Evolutionary conservation across 352 stramenopile genomes (phyloP).

Genomic region (Plasmopara halstedii): DNA sequence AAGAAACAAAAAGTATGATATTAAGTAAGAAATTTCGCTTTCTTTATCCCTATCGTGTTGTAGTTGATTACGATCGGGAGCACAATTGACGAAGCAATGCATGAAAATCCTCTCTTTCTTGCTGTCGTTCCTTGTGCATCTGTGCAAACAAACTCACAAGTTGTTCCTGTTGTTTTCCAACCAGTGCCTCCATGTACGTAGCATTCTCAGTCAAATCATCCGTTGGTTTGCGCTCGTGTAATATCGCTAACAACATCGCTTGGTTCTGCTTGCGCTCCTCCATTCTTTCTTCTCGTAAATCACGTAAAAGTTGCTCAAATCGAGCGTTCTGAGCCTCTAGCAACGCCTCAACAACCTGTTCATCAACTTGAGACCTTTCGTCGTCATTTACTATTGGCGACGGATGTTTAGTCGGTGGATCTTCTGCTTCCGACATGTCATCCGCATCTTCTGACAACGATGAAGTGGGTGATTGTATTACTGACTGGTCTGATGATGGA

Average conservation of each 20-base stretch:
- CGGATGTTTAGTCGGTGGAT: neutral
- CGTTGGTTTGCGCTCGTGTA: slow-evolving; percentile 20
- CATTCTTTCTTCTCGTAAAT: slow-evolving; percentile 23
- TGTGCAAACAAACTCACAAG: slow-evolving; percentile 30
- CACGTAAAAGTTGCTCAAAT: slow-evolving; percentile 27
- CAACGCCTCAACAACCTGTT: slow-evolving; percentile 20
- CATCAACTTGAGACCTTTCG: slow-evolving; percentile 13
- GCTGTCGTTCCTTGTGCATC: slow-evolving; percentile 29
- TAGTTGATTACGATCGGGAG: slow-evolving; percentile 7
- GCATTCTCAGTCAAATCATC: slow-evolving; percentile 15
- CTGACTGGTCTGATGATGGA: slow-evolving; percentile 7
- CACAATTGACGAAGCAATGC: slow-evolving; percentile 19
- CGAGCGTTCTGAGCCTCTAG: slow-evolving; percentile 24
- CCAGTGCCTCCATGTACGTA: slow-evolving; percentile 20
- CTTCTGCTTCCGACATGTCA: slow-evolving; percentile 17
- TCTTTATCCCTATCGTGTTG: no score
- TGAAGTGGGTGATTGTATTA: slow-evolving; percentile 9
- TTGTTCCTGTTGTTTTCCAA: slow-evolving; percentile 28
- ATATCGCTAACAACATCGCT: slow-evolving; percentile 23
- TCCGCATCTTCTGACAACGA: slow-evolving; percentile 10
- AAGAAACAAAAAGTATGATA: no score
- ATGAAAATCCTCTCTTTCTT: slow-evolving; percentile 30
- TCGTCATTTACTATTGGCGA: slow-evolving; percentile 3
- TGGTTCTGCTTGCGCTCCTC: slow-evolving; percentile 30
- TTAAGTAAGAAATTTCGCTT: no score